Conservation (phyloP, 169 alveolate genomes). For the Cryptosporidium meleagridis region DNA sequence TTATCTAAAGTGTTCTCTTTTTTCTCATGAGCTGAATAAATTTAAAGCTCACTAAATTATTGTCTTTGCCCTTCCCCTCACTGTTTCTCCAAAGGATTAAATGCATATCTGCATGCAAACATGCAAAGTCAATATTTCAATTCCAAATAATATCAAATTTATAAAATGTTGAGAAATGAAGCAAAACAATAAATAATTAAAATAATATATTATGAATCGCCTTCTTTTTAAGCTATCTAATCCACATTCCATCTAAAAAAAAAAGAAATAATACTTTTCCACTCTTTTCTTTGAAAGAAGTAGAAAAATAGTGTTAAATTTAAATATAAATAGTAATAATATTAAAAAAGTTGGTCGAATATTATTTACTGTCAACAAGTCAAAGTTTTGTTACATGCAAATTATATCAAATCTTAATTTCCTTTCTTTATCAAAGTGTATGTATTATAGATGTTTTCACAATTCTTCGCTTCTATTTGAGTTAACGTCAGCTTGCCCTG, state of each 20-base stretch:
- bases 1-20: neutral
- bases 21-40: no score
- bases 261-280: neutral
- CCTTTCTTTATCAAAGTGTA: neutral
- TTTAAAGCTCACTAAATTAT: neutral
- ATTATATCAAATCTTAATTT: no score
- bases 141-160: neutral
- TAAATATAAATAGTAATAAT: no score
- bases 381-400: neutral
- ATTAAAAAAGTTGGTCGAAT: no score
- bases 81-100: neutral
- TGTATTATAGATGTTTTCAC: neutral
- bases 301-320: neutral
- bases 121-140: neutral
- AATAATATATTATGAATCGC: no score
- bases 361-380: neutral
- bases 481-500: neutral
- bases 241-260: neutral
- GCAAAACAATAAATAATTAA: neutral
- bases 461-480: neutral
- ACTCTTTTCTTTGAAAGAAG: neutral
- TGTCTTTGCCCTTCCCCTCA: neutral
- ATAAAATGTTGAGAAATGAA: neutral
- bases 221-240: no score
- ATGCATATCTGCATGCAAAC: neutral